Base-by-base conservation (phyloP, 768 basidiomycete genomes). In the Fibroporia radiculosa region DNA sequence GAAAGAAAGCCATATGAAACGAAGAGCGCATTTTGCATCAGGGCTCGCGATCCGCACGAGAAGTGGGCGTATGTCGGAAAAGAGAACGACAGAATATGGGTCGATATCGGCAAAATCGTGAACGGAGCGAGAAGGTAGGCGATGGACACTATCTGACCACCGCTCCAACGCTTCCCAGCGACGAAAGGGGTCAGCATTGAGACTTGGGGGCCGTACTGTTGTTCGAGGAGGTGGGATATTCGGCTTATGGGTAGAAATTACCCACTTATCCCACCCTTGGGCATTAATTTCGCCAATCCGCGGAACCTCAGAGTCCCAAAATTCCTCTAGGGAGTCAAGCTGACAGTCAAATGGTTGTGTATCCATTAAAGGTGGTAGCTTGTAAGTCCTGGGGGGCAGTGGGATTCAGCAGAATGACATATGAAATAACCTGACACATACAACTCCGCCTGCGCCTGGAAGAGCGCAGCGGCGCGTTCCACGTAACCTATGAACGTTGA, bases 401-500 rank as follows among this genome's bases (percentile, higher is more conserved):
- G n/a, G 8, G 8, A n/a, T 31, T 31, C 29, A 31, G 29, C 29
- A 31, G n/a, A 8, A 31, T 31, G n/a, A 8, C 29, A 8, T 31
- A 8, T n/a, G 29, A 8, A n/a, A 31, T 31, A n/a, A 31, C 3
- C 12, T 34, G 18, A n/a, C 19, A 60, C 80, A 53, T 65, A 91
- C 88, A 90, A 54, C 64, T 91, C 89, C 13, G 82, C 77, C 62
- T 92, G 85, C 8, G 85, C 86, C 59, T 92, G 89, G 54, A 89
- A 84, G 56, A 89, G 66, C 3, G 86, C 86, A 42, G 71, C 78
- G 11, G 84, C 82, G 38, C 82, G 76, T 62, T 92, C 89, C 33
- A 69, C 50, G 50, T 74, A 90, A 11, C 88, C 87, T 90, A 53
- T 25, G 33, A 27, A 22, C 18, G 24, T 39, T 5, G 18, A 8